These are phyloP conservation scores for Corymbia maculata DNA, from an alignment of 345 rosid genomes.

Conservation along the genomic window DNA sequence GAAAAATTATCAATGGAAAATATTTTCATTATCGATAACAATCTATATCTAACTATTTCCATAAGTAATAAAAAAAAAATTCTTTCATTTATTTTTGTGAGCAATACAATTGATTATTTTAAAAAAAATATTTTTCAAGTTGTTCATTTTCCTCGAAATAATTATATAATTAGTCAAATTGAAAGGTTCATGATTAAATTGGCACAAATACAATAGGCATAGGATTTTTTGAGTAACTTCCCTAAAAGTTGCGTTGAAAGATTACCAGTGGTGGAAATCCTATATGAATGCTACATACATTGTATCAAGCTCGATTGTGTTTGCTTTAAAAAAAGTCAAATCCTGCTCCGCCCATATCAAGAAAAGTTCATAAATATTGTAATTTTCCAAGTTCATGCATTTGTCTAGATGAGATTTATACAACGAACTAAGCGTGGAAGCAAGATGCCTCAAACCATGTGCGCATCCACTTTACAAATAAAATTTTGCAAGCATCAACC, in stretches of 20 bases:
- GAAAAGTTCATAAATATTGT: not conserved
- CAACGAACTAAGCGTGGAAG: not conserved
- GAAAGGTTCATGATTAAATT: not conserved
- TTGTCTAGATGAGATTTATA: not conserved
- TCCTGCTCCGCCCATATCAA: not conserved
- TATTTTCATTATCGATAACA: too few species aligned
- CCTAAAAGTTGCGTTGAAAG: not conserved
- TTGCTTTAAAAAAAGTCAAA: not conserved
- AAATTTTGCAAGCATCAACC: not conserved
- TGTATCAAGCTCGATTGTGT: not conserved
- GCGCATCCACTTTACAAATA: not conserved
- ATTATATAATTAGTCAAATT: not conserved
- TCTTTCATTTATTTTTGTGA: too few species aligned
- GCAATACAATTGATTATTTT: not conserved
- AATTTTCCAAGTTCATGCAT: not conserved
- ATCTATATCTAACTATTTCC: too few species aligned
- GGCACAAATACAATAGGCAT: not conserved
- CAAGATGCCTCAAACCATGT: not conserved
- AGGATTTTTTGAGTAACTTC: not conserved
- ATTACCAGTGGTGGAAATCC: not conserved
- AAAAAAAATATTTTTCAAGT: accelerated
- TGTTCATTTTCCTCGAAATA: not conserved
- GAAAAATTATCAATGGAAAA: too few species aligned
- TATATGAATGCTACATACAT: not conserved
- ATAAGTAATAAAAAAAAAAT: not conserved